Base-by-base conservation (phyloP, 768 basidiomycete species). In the Naganishia friedmannii region DNA sequence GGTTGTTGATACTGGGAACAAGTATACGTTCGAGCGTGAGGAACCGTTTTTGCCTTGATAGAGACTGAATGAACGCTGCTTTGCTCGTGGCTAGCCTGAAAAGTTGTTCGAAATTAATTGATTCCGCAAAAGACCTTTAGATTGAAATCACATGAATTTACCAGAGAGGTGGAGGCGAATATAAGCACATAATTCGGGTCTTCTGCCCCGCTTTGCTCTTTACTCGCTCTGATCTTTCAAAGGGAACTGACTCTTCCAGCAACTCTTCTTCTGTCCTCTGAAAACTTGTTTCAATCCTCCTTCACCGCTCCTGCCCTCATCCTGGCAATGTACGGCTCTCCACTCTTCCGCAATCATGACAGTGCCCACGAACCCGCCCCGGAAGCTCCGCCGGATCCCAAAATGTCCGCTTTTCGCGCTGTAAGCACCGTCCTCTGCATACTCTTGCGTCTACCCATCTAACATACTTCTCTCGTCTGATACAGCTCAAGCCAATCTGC, bases 401-500 rank as follows among this genome's bases (percentile, higher is more conserved):
- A 51, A 12, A 51, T 51, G 48, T 12, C 48, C n/a, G 48, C 48
- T n/a, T 51, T 51, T 21, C 48, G 48, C 48, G 48, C 48, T 7
- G 48, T 51, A 23, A 51, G 48, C n/a, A n/a, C n/a, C 4, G n/a
- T 23, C 48, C n/a, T 7, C 21, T 23, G 19, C n/a, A 23, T 7
- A 7, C n/a, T 26, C 48, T 26, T n/a, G 4, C 48, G n/a, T 51
- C 3, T 12, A 51, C n/a, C 42, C 7, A 7, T n/a, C 48, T 51
- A 26, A 51, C 23, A 15, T 46, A 5, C 48, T 26, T 23, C n/a
- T 26, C 15, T 23, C 48, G n/a, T 51, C 12, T 13, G n/a, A 9
- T 19, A 13, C 45, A 69, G 68, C 74, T 89, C 73, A 97, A 93
- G 83, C 82, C 83, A 26, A 82, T 87, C 32, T 95, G 93, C 75